Conservation (phyloP, 371 early-diverging fungal genomes). For the Rhizopus delemar region DNA sequence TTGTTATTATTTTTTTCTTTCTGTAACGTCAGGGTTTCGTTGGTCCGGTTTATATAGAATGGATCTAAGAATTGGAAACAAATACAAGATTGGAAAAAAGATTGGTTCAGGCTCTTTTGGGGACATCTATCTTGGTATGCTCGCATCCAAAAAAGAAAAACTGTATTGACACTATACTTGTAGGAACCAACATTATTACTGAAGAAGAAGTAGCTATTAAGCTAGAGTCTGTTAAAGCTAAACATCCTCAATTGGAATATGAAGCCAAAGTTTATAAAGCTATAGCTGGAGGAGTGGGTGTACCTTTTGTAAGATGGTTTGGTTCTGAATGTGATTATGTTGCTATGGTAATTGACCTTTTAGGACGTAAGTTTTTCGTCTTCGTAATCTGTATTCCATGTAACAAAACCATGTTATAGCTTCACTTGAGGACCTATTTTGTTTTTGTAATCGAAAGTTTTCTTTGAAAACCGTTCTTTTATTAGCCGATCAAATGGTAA, state of each 20-base stretch:
- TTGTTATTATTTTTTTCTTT: not conserved
- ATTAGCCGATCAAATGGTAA: constrained; percentile 97
- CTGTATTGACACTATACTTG: constrained; percentile 1
- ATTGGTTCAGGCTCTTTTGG: constrained; percentile 99
- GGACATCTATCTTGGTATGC: constrained; percentile 94
- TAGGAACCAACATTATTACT: constrained; percentile 89
- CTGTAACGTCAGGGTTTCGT: not conserved
- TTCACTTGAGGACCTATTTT: constrained; percentile 98
- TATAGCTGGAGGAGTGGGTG: constrained; percentile 93
- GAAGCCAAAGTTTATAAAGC: constrained; percentile 95
- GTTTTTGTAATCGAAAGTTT: constrained; percentile 97
- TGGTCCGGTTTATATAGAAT: constrained; percentile 17
- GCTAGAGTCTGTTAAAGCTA: constrained; percentile 89
- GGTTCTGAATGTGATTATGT: constrained; percentile 93
- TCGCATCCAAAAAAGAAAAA: not conserved
- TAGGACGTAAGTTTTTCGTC: constrained; percentile 73
- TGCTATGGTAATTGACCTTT: constrained; percentile 98
- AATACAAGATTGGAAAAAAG: constrained; percentile 94
- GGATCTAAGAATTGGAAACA: constrained; percentile 82
- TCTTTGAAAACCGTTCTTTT: constrained; percentile 96
- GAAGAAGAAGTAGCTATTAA: constrained; percentile 97
- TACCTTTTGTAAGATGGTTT: constrained; percentile 94
- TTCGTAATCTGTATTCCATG: too few relatives aligned
- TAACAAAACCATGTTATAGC: constrained; percentile 20
- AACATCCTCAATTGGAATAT: constrained; percentile 97